Percentiles rank a stretch among this genome's conserved stretches.
Evolutionary conservation across 495 filamentous ascomycete species (phyloP).

Genomic region (Terfezia boudieri): DNA sequence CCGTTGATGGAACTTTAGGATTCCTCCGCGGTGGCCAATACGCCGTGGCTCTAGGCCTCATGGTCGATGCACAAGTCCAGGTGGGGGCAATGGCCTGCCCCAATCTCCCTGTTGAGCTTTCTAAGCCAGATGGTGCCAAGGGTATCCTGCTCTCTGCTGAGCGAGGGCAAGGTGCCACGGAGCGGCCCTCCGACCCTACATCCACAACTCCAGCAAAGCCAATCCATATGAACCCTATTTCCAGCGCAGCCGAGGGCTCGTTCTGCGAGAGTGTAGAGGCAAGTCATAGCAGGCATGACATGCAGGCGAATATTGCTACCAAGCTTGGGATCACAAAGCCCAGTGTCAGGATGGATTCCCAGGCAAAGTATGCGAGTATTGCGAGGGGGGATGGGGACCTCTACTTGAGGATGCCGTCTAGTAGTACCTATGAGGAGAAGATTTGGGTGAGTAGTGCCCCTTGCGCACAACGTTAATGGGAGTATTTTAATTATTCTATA

Average conservation of each 20-base stretch:
- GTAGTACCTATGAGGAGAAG: constrained; percentile 74
- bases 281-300: constrained; percentile 67
- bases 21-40: constrained; percentile 97
- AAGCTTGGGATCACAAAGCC: constrained; percentile 65
- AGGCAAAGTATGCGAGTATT: constrained; percentile 92
- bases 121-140: constrained; percentile 37
- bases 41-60: constrained; percentile 75
- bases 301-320: constrained; percentile 63
- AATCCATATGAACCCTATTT: constrained; percentile 55
- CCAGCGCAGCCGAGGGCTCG: constrained; percentile 52
- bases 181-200: not conserved
- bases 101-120: constrained; percentile 70
- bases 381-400: constrained; percentile 90
- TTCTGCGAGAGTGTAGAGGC: constrained; percentile 94
- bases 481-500: not conserved
- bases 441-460: constrained; percentile 40
- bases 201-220: constrained; percentile 21
- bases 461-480: not conserved
- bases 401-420: constrained; percentile 69
- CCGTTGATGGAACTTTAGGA: constrained; percentile 92
- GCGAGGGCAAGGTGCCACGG: constrained; percentile 45
- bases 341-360: constrained; percentile 84
- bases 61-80: constrained; percentile 86
- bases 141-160: constrained; percentile 75
- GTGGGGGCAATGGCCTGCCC: constrained; percentile 87